Conservation (phyloP, 345 rosid species). For the Bretschneidera sinensis region DNA sequence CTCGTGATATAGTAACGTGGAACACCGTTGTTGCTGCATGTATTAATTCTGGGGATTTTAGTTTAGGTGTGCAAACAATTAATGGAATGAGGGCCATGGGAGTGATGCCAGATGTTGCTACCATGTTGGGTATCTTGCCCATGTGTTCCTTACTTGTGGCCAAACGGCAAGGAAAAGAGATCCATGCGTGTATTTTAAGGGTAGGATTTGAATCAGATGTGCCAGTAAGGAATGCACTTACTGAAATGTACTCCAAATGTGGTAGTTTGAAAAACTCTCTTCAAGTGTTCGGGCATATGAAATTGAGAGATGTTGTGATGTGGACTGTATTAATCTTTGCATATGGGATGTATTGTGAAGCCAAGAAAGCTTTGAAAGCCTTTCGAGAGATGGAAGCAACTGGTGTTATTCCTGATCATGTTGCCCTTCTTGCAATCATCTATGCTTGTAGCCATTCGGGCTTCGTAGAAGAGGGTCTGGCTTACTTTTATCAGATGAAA, state of each 20-base stretch:
- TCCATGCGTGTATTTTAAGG: constrained; percentile 49
- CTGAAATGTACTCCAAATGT: constrained; percentile 71
- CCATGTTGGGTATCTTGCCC: constrained; percentile 51
- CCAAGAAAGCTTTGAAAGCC: constrained; percentile 46
- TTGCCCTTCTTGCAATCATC: constrained; percentile 50
- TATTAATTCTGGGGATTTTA: constrained; percentile 43
- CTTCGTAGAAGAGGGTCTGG: constrained; percentile 60
- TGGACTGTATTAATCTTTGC: constrained; percentile 66
- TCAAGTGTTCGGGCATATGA: constrained; percentile 43
- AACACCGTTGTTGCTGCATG: constrained; percentile 55
- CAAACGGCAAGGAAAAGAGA: constrained; percentile 57
- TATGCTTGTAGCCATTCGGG: constrained; percentile 82
- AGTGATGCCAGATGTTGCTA: constrained; percentile 39
- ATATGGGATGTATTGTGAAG: constrained; percentile 63
- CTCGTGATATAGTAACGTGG: constrained; percentile 54
- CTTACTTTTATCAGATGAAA: constrained; percentile 48
- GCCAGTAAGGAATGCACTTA: constrained; percentile 51
- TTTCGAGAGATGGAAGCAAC: constrained; percentile 45
- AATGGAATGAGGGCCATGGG: constrained; percentile 36
- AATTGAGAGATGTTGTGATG: constrained; percentile 62
- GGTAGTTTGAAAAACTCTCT: constrained; percentile 39
- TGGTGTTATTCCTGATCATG: constrained; percentile 48
- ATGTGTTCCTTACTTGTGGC: constrained; percentile 53
- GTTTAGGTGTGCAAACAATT: constrained; percentile 40
- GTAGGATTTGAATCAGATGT: constrained; percentile 44